phyloP scores from a whole-genome alignment of 225 moss, liverwort and hornwort genomes.

The Neckera pumila region DNA sequence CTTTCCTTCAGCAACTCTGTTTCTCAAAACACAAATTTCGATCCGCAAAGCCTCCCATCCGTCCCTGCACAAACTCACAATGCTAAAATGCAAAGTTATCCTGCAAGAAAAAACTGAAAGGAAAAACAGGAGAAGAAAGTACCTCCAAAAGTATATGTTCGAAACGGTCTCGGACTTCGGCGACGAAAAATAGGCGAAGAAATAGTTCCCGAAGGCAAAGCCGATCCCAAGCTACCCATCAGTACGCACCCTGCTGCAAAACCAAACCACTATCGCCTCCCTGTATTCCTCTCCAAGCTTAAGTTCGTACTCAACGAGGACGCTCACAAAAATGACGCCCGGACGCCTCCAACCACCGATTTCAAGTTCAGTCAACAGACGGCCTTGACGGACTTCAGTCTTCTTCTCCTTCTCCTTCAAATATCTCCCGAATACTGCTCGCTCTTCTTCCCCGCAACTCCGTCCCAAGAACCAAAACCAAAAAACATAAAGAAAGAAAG shows the following conservation, averaged over 20 bases:
- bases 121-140: not conserved
- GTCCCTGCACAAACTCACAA: not conserved
- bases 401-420: not conserved
- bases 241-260: not conserved
- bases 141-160: slow-evolving; percentile 29
- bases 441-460: not conserved
- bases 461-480: not conserved
- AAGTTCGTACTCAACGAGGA: not conserved
- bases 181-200: slow-evolving; percentile 29
- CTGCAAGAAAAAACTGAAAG: not conserved
- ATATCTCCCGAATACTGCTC: not conserved
- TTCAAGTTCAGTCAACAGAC: not conserved
- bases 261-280: not conserved
- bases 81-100: not conserved
- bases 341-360: not conserved
- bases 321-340: not conserved
- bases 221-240: slow-evolving; percentile 46
- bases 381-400: not conserved
- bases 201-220: slow-evolving; percentile 7
- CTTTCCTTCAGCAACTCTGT: not conserved
- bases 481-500: not conserved
- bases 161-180: slow-evolving; percentile 19
- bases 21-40: not conserved
- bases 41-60: not conserved
- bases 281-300: not conserved